Conservation (phyloP, 2,329 filamentous ascomycete species). For the Exophiala phaeomuriformis region DNA sequence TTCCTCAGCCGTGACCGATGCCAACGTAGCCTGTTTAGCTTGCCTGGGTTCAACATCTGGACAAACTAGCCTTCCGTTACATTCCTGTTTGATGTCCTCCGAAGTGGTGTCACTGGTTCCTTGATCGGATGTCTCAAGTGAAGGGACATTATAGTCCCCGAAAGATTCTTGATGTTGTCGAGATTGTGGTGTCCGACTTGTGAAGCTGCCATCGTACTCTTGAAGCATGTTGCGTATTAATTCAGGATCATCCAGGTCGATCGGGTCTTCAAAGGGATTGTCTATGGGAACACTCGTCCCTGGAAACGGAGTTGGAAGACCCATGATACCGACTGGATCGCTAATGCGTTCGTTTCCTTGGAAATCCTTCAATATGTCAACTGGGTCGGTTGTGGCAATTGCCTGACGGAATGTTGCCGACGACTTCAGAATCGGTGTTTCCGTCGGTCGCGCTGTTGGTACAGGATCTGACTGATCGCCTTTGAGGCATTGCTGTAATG, state of each 20-base stretch:
- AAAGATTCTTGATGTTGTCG: no score
- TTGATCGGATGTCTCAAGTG: no score
- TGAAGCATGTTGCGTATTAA: conserved; percentile 1
- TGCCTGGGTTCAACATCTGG: no score
- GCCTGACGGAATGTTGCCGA: conserved; percentile 13
- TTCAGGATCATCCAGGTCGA: neutral
- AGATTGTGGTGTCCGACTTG: neutral
- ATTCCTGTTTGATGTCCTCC: no score
- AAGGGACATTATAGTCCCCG: no score
- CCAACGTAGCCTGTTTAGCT: no score
- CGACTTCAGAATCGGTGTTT: conserved; percentile 12
- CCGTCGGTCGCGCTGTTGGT: conserved; percentile 15
- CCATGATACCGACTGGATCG: neutral
- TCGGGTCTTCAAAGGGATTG: conserved; percentile 11
- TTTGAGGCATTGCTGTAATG: conserved; percentile 11
- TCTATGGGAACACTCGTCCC: neutral
- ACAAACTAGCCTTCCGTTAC: no score
- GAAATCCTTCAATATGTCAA: conserved; percentile 4
- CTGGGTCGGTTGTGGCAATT: conserved; percentile 2
- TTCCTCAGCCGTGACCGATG: no score
- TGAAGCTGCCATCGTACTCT: conserved; percentile 7
- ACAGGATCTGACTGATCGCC: conserved; percentile 9
- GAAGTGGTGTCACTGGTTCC: no score
- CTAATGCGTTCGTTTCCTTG: neutral
- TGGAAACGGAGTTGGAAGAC: neutral